Percentiles rank a stretch among this genome's conserved stretches.
Evolutionary conservation across 202 grass and related monocot genomes (phyloP).

Genomic region (Schoenoplectus triqueter): DNA sequence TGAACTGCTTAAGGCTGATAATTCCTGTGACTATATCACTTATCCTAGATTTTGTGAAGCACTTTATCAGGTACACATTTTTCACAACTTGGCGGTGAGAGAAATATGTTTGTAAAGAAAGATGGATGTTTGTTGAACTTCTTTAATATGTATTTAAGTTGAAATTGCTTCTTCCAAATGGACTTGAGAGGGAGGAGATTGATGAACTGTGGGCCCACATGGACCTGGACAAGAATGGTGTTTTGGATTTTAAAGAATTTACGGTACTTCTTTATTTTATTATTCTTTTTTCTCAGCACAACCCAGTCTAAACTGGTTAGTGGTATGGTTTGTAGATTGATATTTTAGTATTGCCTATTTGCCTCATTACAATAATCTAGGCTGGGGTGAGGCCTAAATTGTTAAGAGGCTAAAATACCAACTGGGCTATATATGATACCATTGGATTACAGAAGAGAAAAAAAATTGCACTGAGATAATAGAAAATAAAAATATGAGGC

Average conservation of each 20-base stretch:
- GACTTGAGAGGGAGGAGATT: conserved; percentile 68
- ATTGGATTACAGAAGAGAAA: neutral
- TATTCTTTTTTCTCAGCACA: conserved; percentile 5
- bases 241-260: conserved; percentile 80
- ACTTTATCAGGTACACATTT: conserved; percentile 65
- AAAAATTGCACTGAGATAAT: neutral
- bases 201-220: conserved; percentile 74
- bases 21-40: conserved; percentile 61
- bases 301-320: neutral
- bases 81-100: conserved; percentile 18
- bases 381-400: neutral
- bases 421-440: neutral
- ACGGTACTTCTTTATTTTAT: conserved; percentile 48
- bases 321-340: neutral
- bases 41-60: conserved; percentile 76
- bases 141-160: conserved; percentile 53
- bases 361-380: neutral
- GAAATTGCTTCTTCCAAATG: conserved; percentile 60
- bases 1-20: conserved; percentile 73
- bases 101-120: conserved; percentile 20
- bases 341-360: neutral
- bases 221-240: conserved; percentile 66
- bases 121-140: conserved; percentile 27
- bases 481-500: neutral
- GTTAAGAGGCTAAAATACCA: neutral